Evolutionary conservation across 2,329 filamentous ascomycete genomes (phyloP), one percentile per base, ranked within the genome.

Genomic region (Volutella citrinella): DNA sequence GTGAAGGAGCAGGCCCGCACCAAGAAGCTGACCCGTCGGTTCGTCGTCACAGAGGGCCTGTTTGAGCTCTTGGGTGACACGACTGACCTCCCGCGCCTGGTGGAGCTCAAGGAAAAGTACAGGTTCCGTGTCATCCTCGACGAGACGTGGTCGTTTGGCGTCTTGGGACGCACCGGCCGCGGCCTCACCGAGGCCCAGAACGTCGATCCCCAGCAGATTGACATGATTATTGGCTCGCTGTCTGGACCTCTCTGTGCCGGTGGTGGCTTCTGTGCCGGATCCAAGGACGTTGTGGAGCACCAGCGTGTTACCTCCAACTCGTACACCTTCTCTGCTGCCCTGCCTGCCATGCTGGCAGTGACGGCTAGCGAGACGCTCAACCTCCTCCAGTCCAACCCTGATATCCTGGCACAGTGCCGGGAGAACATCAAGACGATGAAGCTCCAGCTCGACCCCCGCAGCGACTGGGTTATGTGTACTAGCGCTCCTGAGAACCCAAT

Each of bases 71-170:
- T 86, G 15, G 93, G 93, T 32, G 91, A 96, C 59, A 80, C 84
- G 52, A 80, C 84, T 15, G 77, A 97, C 59, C 67, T 98, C 43
- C 91, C 90, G 4, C 90, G 83, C 57, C 78, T 98, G 51, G 86
- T 97, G 45, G 91, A 95, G 59, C 74, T 98, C 49, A 96, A 96
- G 66, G 81, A 90, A 49, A 87, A 85, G 61, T 96, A 97, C 76
- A 98, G 96, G 68, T 98, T 97, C 70, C 88, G 93, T 52, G 78
- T 98, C 36, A 95, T 97, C 47, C 80, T 98, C 22, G 93, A 98
- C 61, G 93, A 98, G 69, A 95, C 90, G 3, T 95, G 87, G 84
- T 96, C 90, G 2, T 98, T 97, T 59, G 94, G 91, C 40, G 86
- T 97, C 13, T 76, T 98, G 6, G 93, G 93, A 29, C 78, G 89